Base-by-base conservation (phyloP, 305 asterid genomes). In the Plantago lanceolata region DNA sequence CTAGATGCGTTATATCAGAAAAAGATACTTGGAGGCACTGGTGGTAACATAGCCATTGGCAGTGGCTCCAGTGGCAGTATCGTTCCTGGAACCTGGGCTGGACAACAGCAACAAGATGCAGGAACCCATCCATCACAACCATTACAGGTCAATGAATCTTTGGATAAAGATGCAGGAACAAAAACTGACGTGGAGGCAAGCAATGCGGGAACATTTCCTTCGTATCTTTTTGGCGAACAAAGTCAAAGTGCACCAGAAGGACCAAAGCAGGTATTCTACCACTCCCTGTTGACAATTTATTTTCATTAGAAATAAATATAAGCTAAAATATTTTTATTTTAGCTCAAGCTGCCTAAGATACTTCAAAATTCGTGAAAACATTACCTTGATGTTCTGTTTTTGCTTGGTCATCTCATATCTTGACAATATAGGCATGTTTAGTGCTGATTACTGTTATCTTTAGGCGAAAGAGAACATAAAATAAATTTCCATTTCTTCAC, bases 1-100 rank as follows among this genome's bases (percentile, higher is more conserved):
- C 79, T 88, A 5, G 93, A 88, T 16, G 88, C 81, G 0, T 61
- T 86, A 19, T 86, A 86, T 72, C 71, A 65, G 72, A 82, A 75
- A 59, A 85, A 79, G 64, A 71, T 66, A 16, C 48, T 51, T 17
- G 77, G 73, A 63, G 52, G 37, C 52, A 65, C 62, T 37, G 31
- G 56, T 48, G 16, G 19, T 20, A 21, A 57, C 8, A 29, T 33
- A 33, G 35, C 26, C 8, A 57, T 2, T 16, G 57, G 9, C 26
- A 52, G 47, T 24, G 69, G 64, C 33, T 43, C 59, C 58, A 43
- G 51, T 19, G 55, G 59, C 29, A 24, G 31, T 29, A 45, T 35
- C 15, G 61, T 29, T 56, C 61, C 61, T 56, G 21, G 8, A 8
- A 56, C 37, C 21, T 56, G 61, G 61, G 12, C 61, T 56, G 61